Conservation (phyloP, 225 moss, liverwort and hornwort species). For the Climacium dendroides region DNA sequence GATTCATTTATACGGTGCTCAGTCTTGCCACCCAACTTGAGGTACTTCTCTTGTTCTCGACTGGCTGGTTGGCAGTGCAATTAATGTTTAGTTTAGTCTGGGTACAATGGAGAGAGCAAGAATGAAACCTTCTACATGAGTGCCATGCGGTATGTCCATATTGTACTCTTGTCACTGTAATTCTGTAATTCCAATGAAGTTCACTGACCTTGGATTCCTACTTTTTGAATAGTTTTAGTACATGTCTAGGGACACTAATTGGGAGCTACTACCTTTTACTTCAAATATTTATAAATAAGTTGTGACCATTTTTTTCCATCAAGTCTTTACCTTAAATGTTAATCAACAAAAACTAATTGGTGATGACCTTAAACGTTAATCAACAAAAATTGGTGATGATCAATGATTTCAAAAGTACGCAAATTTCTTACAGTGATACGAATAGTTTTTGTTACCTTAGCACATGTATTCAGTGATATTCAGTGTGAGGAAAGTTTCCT, state of each 20-base stretch:
- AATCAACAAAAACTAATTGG: not conserved
- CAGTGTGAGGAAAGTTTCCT: no score
- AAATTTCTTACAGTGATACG: not conserved
- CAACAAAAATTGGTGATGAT: no score
- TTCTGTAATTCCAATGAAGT: not conserved
- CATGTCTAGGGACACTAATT: no score
- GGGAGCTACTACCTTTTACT: not conserved
- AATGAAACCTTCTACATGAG: not conserved
- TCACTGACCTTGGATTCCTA: not conserved
- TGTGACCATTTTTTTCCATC: not conserved
- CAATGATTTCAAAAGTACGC: not conserved
- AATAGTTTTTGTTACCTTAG: not conserved
- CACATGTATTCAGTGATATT: not conserved
- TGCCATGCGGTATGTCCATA: not conserved
- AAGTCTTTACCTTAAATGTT: fast-evolving
- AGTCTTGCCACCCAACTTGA: not conserved
- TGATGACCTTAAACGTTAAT: no score
- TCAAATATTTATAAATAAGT: no score
- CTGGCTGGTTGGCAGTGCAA: not conserved
- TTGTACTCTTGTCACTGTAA: not conserved
- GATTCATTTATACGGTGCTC: not conserved
- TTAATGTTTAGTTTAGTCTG: not conserved
- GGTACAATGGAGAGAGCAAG: not conserved
- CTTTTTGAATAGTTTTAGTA: not conserved
- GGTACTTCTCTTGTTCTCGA: not conserved